Base-by-base conservation (phyloP, 2,329 filamentous ascomycete genomes). In the Helicocarpus griseus region DNA sequence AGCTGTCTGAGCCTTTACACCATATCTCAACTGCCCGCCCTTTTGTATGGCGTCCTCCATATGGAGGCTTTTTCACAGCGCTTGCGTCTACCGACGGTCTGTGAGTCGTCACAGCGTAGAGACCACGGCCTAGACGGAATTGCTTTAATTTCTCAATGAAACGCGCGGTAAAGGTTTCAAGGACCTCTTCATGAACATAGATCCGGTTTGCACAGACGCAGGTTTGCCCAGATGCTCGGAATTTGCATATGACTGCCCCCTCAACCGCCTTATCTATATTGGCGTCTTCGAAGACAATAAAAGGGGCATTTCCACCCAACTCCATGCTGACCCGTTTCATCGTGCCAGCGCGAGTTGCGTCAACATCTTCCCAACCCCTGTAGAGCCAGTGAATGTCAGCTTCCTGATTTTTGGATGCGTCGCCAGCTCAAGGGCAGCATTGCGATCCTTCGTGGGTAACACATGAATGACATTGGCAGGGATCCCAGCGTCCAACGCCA, bases 391-490 rank as follows among this genome's bases (percentile, higher is more conserved):
- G 54, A 64, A 64, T 44, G 86, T 91, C 46, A 95, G 77, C 68
- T 95, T 94, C 64, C 83, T 57, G 54, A 13, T 50, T 43, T 31
- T 49, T 54, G 33, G 53, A 36, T 36, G 56, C 56, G 28, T 48
- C 52, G 33, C 56, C 52, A 33, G 56, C 43, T 6, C 50, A 47
- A 3, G 49, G 49, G n/a, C n/a, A 0, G 87, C 94, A 68, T 91
- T 89, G 38, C 81, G 69, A 3, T 85, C 70, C 41, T 46, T 31
- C 0, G 86, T 77, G 1, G 87, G 89, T 54, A 95, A 75, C 50
- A 95, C 74, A 70, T 95, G 95, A 58, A 95, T 77, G 1, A 93
- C 87, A 31, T 51, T 51, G 4, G 46, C 13, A 7, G 57, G 55
- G 14, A 49, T 43, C 9, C 54, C 58, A 5, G 56, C 56, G 13